Evolutionary conservation across 805 yeast species (phyloP).

Genomic region (Kuraishia ogatae): DNA sequence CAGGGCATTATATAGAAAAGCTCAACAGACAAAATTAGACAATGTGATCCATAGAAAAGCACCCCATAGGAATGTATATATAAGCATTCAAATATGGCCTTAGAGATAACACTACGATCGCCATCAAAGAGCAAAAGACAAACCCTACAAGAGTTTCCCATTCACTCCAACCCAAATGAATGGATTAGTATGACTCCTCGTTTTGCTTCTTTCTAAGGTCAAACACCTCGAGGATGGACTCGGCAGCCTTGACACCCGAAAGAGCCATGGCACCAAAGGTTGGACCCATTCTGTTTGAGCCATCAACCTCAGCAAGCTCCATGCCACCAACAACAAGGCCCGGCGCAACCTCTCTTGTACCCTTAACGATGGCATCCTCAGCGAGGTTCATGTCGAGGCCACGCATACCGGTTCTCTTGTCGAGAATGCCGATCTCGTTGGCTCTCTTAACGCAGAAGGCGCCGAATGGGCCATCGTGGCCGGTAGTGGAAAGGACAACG

Average conservation of each 20-base stretch:
- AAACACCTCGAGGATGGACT: slow-evolving; percentile 25
- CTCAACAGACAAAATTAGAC: neutral
- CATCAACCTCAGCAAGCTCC: slow-evolving; percentile 74
- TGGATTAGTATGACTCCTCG: slow-evolving; percentile 4
- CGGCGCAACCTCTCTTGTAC: slow-evolving; percentile 56
- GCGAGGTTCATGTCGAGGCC: slow-evolving; percentile 75
- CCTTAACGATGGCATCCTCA: slow-evolving; percentile 67
- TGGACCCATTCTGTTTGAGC: slow-evolving; percentile 78
- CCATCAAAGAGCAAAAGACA: neutral
- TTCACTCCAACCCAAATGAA: neutral
- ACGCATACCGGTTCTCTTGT: slow-evolving; percentile 60
- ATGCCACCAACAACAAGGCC: slow-evolving; percentile 65
- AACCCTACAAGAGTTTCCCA: neutral
- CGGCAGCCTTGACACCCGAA: slow-evolving; percentile 75
- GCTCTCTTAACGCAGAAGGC: slow-evolving; percentile 71
- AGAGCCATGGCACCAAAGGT: slow-evolving; percentile 78
- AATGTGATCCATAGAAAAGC: too few species aligned
- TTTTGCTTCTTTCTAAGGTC: slow-evolving; percentile 21
- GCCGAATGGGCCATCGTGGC: slow-evolving; percentile 81
- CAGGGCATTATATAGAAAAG: neutral
- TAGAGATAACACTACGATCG: too few species aligned
- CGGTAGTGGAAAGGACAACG: slow-evolving; percentile 65
- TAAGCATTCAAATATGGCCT: too few species aligned
- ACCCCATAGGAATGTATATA: too few species aligned
- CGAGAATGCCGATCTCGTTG: slow-evolving; percentile 35